A percentile compares a stretch with the other conserved stretches of the same genome.
phyloP scores from a whole-genome alignment of 1,139 yeast genomes.

The Diutina siamensis region DNA sequence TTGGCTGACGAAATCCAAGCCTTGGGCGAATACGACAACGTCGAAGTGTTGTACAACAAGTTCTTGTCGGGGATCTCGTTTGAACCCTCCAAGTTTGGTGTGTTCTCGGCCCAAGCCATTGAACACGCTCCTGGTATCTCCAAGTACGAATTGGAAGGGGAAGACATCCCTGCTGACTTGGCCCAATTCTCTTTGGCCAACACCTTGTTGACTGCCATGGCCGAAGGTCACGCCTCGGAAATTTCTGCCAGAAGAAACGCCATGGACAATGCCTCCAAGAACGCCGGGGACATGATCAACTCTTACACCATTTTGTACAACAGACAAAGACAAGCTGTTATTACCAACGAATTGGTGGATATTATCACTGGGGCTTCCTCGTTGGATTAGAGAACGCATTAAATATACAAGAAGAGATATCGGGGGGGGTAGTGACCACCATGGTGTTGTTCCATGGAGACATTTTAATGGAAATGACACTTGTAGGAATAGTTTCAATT shows the following conservation, averaged over 20 bases:
- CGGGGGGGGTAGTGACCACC: too few relatives aligned
- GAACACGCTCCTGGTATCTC: constrained; percentile 81
- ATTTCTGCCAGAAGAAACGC: constrained; percentile 98
- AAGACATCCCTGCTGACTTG: constrained; percentile 54
- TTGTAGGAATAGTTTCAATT: too few relatives aligned
- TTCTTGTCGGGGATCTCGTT: constrained; percentile 82
- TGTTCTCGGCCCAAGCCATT: constrained; percentile 61
- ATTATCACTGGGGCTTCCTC: constrained; percentile 99
- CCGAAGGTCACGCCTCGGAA: constrained; percentile 98
- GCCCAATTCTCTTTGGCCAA: constrained; percentile 86
- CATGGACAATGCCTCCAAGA: constrained; percentile 99
- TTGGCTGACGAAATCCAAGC: constrained; percentile 75
- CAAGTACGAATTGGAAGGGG: constrained; percentile 70
- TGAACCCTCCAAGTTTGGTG: constrained; percentile 66
- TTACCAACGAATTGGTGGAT: constrained; percentile 98
- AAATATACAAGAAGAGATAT: background rate
- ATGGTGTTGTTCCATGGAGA: too few relatives aligned
- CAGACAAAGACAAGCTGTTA: constrained; percentile 99
- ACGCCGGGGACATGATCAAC: constrained; percentile 98
- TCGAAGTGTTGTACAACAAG: constrained; percentile 79
- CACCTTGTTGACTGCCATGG: constrained; percentile 82
- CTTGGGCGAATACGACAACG: constrained; percentile 60
- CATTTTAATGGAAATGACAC: too few relatives aligned
- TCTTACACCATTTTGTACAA: constrained; percentile 92
- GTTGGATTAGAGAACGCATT: constrained; percentile 49